These are phyloP conservation scores for Fusarium sp. DNA, from an alignment of 2,329 filamentous ascomycete species.

Conservation along the genomic window DNA sequence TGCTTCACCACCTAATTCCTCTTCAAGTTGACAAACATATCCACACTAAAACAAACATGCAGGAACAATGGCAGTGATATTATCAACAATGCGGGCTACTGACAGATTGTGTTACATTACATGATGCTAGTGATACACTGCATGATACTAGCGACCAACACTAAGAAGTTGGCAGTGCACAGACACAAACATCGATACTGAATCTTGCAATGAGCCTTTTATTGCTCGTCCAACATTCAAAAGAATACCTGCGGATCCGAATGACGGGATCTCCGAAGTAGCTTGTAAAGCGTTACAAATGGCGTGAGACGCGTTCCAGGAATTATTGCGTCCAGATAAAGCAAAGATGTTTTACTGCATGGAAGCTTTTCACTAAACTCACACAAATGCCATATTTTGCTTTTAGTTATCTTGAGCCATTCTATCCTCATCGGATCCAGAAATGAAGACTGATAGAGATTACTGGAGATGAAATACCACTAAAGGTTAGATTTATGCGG, in stretches of 20 bases:
- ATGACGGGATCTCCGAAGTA: background rate
- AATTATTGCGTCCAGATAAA: too few relatives aligned
- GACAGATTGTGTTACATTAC: constrained; percentile 2
- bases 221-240: background rate
- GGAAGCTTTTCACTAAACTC: too few relatives aligned
- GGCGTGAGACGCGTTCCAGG: too few relatives aligned
- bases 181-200: background rate
- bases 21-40: fast-evolving
- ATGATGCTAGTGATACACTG: background rate
- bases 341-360: too few relatives aligned
- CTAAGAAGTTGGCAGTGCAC: background rate
- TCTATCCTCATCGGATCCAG: too few relatives aligned
- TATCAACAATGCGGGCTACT: background rate
- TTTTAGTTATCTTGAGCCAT: too few relatives aligned
- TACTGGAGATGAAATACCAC: too few relatives aligned
- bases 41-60: background rate
- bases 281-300: too few relatives aligned
- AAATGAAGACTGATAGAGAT: too few relatives aligned
- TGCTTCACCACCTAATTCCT: fast-evolving
- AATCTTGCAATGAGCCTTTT: background rate
- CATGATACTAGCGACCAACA: background rate
- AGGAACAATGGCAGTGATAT: background rate
- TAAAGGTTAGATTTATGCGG: too few relatives aligned
- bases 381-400: too few relatives aligned
- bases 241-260: background rate